Conservation (phyloP, 164 flowering plant species). For the Warburgia ugandensis region DNA sequence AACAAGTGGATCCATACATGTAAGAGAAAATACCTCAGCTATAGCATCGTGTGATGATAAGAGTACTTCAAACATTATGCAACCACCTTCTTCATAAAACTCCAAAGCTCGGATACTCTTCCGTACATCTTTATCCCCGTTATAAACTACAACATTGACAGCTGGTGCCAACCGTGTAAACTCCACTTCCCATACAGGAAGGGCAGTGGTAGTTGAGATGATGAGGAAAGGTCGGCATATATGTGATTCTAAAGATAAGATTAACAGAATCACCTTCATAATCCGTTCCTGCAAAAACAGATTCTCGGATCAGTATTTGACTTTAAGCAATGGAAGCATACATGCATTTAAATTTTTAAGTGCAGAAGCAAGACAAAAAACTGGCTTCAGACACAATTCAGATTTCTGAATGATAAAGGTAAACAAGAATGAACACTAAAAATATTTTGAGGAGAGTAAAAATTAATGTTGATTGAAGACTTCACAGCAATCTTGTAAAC, state of each 20-base stretch:
- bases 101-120: conserved; percentile 41
- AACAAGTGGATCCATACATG: neutral
- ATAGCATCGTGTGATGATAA: conserved; percentile 45
- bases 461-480: too few species aligned
- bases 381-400: neutral
- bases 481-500: too few species aligned
- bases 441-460: too few species aligned
- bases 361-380: neutral
- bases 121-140: conserved; percentile 41
- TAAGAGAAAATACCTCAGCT: conserved; percentile 39
- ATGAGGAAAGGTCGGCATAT: conserved; percentile 51
- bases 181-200: conserved; percentile 58
- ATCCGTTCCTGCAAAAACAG: conserved; percentile 50
- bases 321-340: neutral
- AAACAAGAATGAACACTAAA: too few species aligned
- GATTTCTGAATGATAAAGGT: too few species aligned
- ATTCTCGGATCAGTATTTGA: neutral
- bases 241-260: conserved; percentile 36
- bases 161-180: conserved; percentile 47
- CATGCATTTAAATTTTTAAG: neutral
- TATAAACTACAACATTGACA: conserved; percentile 47
- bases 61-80: conserved; percentile 56
- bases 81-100: conserved; percentile 50
- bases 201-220: conserved; percentile 29
- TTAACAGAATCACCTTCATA: conserved; percentile 34